These are phyloP conservation scores for Microascus cirrosus DNA, from an alignment of 2,329 filamentous ascomycete genomes.

Conservation along the genomic window DNA sequence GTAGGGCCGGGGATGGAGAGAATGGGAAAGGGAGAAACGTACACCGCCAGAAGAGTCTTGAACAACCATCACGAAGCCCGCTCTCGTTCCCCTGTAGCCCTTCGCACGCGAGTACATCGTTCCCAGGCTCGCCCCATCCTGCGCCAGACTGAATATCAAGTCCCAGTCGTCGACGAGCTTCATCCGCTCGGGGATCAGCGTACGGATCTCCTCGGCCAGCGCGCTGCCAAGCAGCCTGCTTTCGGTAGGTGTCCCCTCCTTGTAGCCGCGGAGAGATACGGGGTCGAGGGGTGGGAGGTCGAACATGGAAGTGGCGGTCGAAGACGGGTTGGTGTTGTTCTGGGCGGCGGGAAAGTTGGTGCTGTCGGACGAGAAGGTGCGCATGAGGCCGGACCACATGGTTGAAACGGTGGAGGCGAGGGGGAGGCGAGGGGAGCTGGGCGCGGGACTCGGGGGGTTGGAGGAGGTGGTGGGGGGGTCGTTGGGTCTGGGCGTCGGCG, in stretches of 20 bases:
- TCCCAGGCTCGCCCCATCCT: constrained; percentile 76
- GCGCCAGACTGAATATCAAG: constrained; percentile 79
- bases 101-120: constrained; percentile 79
- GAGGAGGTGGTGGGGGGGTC: not conserved
- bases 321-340: constrained; percentile 26
- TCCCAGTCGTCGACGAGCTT: constrained; percentile 83
- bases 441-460: not conserved
- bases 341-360: constrained; percentile 12
- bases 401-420: constrained; percentile 13
- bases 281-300: constrained; percentile 83
- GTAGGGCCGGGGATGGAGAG: not conserved
- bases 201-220: constrained; percentile 84
- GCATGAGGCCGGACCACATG: constrained; percentile 52
- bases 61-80: constrained; percentile 84
- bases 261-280: constrained; percentile 57
- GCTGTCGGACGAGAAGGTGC: constrained; percentile 48
- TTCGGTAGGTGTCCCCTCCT: constrained; percentile 42
- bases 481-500: not conserved
- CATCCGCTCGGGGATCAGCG: constrained; percentile 75
- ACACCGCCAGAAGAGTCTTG: constrained; percentile 66
- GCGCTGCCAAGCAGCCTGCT: constrained; percentile 58
- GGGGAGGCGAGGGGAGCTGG: not conserved
- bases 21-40: constrained; percentile 22
- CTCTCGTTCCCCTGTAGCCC: constrained; percentile 55
- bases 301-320: constrained; percentile 63